A percentile compares a stretch with the other conserved stretches of the same genome.
phyloP scores from a whole-genome alignment of 805 yeast genomes.

The Debaryomyces tyrocola region DNA sequence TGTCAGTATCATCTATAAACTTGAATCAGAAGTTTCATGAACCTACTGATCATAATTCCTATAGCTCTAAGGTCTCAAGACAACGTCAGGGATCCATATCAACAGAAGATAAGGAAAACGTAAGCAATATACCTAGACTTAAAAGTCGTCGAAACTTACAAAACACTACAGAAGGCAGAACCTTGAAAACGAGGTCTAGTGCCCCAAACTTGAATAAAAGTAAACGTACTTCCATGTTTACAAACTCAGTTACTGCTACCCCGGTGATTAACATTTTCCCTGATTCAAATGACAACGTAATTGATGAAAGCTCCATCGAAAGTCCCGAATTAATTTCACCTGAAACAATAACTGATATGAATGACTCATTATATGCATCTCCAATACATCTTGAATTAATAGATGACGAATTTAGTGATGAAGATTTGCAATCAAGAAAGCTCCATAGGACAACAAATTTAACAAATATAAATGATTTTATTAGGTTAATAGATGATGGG shows the following conservation, averaged over 20 bases:
- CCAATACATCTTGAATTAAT: background rate
- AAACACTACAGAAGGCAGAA: conserved; percentile 1
- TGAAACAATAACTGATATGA: background rate
- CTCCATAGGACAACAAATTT: conserved; percentile 16
- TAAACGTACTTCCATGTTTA: conserved; percentile 9
- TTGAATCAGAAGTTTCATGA: conserved; percentile 8
- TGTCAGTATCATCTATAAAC: conserved; percentile 9
- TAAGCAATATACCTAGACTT: background rate
- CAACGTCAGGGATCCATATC: background rate
- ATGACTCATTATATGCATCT: background rate
- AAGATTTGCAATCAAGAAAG: conserved; percentile 1
- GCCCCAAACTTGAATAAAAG: conserved; percentile 19
- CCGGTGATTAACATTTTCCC: background rate
- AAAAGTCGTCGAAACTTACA: background rate
- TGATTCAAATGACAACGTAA: background rate
- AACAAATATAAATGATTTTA: conserved; percentile 15
- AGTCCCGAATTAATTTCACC: background rate
- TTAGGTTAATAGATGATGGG: conserved; percentile 10
- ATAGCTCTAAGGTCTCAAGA: background rate
- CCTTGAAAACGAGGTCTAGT: conserved; percentile 20
- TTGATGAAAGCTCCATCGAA: background rate
- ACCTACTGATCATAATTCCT: background rate
- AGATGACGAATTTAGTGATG: conserved; percentile 6
- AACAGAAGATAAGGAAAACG: conserved; percentile 14
- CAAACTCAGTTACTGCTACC: background rate